Percentiles rank a stretch among this genome's conserved stretches.
Conservation (phyloP, 1,284 basidiomycete species). For the Volvariella surrecta region DNA sequence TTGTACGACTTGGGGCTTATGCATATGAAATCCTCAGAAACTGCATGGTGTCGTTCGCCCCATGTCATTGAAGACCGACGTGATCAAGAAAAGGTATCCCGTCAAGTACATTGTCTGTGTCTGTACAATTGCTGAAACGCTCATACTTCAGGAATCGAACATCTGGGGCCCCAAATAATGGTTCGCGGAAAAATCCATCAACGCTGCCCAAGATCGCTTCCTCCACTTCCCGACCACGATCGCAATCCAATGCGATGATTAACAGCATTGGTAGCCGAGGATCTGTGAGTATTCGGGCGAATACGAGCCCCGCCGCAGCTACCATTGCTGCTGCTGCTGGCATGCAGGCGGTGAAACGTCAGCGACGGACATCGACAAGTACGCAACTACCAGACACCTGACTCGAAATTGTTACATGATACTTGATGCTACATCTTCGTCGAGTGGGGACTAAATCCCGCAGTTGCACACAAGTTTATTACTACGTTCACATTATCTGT, state of each 20-base stretch:
- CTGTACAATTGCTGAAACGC: constrained; percentile 1
- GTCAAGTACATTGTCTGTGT: constrained; percentile 10
- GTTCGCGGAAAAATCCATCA: constrained; percentile 50
- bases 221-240: constrained; percentile 54
- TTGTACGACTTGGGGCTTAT: constrained; percentile 6
- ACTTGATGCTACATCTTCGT: too few relatives aligned
- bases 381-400: constrained; percentile 24
- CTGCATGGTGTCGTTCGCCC: constrained; percentile 92
- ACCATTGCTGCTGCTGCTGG: constrained; percentile 22
- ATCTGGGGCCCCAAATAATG: constrained; percentile 57
- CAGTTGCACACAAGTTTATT: too few relatives aligned
- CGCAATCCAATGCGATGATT: constrained; percentile 51
- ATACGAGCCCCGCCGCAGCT: constrained; percentile 13
- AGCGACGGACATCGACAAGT: constrained; percentile 64
- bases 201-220: constrained; percentile 64
- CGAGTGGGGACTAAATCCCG: too few relatives aligned
- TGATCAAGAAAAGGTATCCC: constrained; percentile 92
- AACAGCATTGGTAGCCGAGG: constrained; percentile 31
- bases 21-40: constrained; percentile 51
- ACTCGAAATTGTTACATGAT: constrained; percentile 4
- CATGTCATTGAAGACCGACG: constrained; percentile 91
- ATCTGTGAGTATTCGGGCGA: constrained; percentile 19
- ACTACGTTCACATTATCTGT: background rate
- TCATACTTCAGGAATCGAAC: constrained; percentile 55
- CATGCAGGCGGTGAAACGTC: constrained; percentile 61